Conservation (phyloP, 192 early-diverging fungal genomes). For the Podila clonocystis region DNA sequence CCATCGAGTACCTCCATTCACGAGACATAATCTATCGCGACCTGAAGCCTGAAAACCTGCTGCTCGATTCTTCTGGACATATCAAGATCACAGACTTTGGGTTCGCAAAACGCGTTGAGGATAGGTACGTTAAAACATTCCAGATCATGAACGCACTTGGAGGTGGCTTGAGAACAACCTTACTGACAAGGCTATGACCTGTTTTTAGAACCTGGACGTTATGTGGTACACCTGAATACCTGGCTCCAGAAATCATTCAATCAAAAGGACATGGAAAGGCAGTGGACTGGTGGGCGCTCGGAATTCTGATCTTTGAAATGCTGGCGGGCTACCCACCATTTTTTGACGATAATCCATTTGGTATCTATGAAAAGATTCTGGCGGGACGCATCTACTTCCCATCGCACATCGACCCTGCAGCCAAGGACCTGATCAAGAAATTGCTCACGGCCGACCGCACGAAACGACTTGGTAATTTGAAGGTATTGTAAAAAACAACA, state of each 20-base stretch:
- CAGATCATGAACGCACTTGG: neutral
- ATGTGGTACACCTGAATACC: conserved; percentile 98
- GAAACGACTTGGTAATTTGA: conserved; percentile 86
- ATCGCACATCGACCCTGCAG: conserved; percentile 79
- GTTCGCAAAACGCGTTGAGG: conserved; percentile 84
- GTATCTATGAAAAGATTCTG: conserved; percentile 95
- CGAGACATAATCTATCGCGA: conserved; percentile 90
- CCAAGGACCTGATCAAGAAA: conserved; percentile 88
- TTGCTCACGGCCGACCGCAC: conserved; percentile 88
- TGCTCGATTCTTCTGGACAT: conserved; percentile 93
- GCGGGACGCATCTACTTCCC: conserved; percentile 88
- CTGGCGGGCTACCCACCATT: conserved; percentile 92
- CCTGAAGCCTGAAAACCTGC: conserved; percentile 95
- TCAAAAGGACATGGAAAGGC: conserved; percentile 89
- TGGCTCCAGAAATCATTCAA: conserved; percentile 90
- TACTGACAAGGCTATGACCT: too few relatives aligned
- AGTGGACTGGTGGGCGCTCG: conserved; percentile 99
- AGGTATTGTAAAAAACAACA: conserved; percentile 38
- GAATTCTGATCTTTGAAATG: conserved; percentile 92
- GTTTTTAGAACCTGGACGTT: conserved; percentile 81
- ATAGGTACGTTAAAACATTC: conserved; percentile 74
- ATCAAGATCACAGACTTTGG: conserved; percentile 96
- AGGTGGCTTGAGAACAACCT: too few relatives aligned
- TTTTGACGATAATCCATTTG: conserved; percentile 94
- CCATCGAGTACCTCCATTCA: conserved; percentile 92